Evolutionary conservation across 768 basidiomycete genomes (phyloP).

Genomic region (Leccinellum rugosiceps): DNA sequence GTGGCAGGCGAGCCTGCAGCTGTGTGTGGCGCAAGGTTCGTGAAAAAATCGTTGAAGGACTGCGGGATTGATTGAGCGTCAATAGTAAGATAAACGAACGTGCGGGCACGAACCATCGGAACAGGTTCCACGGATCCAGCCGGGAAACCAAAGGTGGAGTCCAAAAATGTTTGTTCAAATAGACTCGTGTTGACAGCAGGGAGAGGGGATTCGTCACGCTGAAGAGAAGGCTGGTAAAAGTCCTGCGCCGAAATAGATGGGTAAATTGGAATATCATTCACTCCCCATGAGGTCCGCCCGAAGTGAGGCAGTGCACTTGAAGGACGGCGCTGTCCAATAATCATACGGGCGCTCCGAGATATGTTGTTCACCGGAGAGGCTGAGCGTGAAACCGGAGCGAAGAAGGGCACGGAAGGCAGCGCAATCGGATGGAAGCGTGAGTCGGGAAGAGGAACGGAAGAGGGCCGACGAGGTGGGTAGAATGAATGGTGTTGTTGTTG

Average conservation of each 20-base stretch:
- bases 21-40: constrained; percentile 21
- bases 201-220: constrained; percentile 44
- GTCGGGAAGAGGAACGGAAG: constrained; percentile 60
- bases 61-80: background rate
- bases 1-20: constrained; percentile 7
- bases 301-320: constrained; percentile 45
- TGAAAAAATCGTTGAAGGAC: constrained; percentile 26
- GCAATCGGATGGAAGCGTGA: constrained; percentile 38
- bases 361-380: constrained; percentile 45
- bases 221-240: constrained; percentile 28
- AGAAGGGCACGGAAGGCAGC: constrained; percentile 43
- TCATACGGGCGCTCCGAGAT: constrained; percentile 39
- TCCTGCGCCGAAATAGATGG: background rate
- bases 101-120: constrained; percentile 11
- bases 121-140: constrained; percentile 7
- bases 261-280: constrained; percentile 26
- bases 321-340: constrained; percentile 46
- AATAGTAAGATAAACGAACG: accelerated
- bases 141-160: constrained; percentile 27
- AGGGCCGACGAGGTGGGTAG: constrained; percentile 51
- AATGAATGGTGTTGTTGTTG: constrained; percentile 13
- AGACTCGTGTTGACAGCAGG: constrained; percentile 48
- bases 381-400: constrained; percentile 38
- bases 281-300: constrained; percentile 27
- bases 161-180: constrained; percentile 43